Conservation (phyloP, 2,329 filamentous ascomycete genomes). For the Penicillium sp. region DNA sequence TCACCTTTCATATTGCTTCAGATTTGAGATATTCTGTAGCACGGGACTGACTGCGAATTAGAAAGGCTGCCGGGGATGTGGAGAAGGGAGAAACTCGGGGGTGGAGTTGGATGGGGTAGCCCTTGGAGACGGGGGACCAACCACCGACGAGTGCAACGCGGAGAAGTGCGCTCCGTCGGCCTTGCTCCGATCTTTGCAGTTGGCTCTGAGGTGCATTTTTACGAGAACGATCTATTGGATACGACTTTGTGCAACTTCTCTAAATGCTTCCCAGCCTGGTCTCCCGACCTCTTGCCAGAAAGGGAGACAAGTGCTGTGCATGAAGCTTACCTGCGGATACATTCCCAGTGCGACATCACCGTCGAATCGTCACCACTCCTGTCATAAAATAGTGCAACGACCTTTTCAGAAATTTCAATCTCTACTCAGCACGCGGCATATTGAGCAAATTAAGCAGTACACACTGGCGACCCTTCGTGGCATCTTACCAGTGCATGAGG, state of each 20-base stretch:
- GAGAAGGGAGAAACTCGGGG: neutral
- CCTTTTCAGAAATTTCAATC: neutral
- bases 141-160: neutral
- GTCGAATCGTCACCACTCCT: neutral
- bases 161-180: neutral
- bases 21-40: neutral
- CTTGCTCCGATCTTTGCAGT: slow-evolving; percentile 1
- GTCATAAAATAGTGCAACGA: neutral
- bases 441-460: neutral
- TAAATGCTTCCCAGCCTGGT: too few relatives aligned
- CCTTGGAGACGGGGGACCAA: too few relatives aligned
- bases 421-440: slow-evolving; percentile 1
- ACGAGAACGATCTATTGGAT: too few relatives aligned
- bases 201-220: too few relatives aligned
- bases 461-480: neutral
- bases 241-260: too few relatives aligned
- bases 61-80: neutral
- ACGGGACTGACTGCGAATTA: neutral
- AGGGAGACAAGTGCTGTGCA: neutral
- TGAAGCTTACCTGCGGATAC: neutral
- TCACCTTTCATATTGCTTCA: neutral
- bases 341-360: neutral
- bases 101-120: neutral
- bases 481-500: neutral
- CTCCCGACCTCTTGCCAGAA: neutral